Base-by-base conservation (phyloP, 139 green algal genomes). In the Chlamydomonas schloesseri region DNA sequence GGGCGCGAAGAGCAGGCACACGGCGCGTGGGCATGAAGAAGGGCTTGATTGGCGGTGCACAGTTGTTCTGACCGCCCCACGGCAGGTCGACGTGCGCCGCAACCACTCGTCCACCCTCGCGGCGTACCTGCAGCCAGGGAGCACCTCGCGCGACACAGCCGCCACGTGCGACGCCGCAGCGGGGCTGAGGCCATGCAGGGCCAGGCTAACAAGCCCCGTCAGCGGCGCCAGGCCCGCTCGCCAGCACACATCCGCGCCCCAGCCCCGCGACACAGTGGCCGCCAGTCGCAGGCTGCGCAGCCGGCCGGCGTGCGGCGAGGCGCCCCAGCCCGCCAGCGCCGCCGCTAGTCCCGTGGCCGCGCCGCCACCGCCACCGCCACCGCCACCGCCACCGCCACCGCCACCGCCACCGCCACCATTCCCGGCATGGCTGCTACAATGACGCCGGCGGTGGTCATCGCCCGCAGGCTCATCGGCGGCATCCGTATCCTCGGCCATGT, bases 121-220 rank as follows among this genome's bases (percentile, higher is more conserved):
- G 24, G 14, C 71, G 0, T 21, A 74, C 78, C 78, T 84, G 78
- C 78, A 84, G 20, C 33, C n/a, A n/a, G 78, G 78, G 47, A 84
- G 78, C 20, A 29, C 15, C 65, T 13, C 10, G 13, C 64, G 64
- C 78, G 29, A 42, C 29, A 37, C 42, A n/a, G 28, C 34, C 13
- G 29, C 3, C 11, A 60, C 64, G 17, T n/a, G 17, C 10, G 15
- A 29, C 3, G 78, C 78, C 21, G 78, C 23, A 42, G 37, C 64
- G 3, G 5, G 64, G 11, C 42, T 53, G 34, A 74, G 29, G 8
- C 78, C 78, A 29, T 53, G 47, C 64, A 75, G 18, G 31, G n/a
- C 17, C 57, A 84, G 62, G 31, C 21, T 14, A 21, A 74, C 78
- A n/a, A 84, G 78, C n/a, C 64, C 37, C 29, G 8, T 42, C 64